Evolutionary conservation across 257 asterid species (phyloP).

Genomic region (Solanum habrochaites): DNA sequence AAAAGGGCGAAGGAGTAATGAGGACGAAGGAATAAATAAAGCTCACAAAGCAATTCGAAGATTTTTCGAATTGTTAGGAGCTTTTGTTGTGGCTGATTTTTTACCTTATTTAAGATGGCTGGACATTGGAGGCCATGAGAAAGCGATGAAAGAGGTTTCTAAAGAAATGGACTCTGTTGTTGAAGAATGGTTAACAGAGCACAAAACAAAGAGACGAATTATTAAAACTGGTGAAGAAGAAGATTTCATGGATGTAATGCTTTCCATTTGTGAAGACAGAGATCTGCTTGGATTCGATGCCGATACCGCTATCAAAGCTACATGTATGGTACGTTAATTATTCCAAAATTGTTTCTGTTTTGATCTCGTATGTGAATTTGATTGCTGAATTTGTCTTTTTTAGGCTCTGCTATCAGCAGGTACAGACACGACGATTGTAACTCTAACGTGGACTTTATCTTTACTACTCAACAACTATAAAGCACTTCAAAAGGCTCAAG

Average conservation of each 20-base stretch:
- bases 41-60: slow-evolving; percentile 12
- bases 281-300: slow-evolving; percentile 6
- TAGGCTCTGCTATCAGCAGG: slow-evolving; percentile 17
- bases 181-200: slow-evolving; percentile 22
- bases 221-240: background rate
- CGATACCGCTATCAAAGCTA: slow-evolving; percentile 12
- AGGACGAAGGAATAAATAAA: background rate
- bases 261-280: background rate
- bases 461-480: slow-evolving; percentile 21
- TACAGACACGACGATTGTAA: slow-evolving; percentile 19
- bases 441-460: slow-evolving; percentile 33
- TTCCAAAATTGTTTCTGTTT: background rate
- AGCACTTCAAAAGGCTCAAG: slow-evolving; percentile 17
- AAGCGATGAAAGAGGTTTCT: slow-evolving; percentile 12
- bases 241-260: slow-evolving; percentile 20
- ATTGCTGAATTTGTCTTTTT: background rate
- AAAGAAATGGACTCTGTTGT: slow-evolving; percentile 14
- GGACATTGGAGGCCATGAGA: slow-evolving; percentile 21
- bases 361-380: background rate
- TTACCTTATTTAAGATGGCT: slow-evolving; percentile 16
- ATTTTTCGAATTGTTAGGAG: slow-evolving; percentile 4
- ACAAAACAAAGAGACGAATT: background rate
- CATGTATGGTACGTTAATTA: slow-evolving; percentile 12
- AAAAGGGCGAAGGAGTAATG: background rate
- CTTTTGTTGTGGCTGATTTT: slow-evolving; percentile 1